Conservation (phyloP, 139 green algal genomes). For the Ettlia oleoabundans region DNA sequence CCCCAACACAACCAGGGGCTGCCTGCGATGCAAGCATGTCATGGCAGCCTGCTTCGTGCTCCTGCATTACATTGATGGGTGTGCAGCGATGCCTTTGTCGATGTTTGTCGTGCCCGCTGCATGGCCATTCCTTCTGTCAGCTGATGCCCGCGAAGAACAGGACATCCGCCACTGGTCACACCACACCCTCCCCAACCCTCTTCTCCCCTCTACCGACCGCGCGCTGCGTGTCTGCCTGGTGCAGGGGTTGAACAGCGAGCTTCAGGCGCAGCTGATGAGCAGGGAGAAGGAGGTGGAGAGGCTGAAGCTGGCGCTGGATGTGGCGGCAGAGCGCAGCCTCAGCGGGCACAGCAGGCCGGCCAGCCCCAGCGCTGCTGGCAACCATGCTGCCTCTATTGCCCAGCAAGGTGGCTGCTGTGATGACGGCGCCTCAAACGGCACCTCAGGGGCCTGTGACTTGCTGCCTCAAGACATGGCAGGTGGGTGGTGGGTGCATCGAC, state of each 20-base stretch:
- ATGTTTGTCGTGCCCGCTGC: too few species aligned
- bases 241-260: constrained; percentile 40
- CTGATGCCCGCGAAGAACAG: too few species aligned
- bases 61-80: too few species aligned
- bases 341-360: constrained; percentile 5
- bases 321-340: constrained; percentile 16
- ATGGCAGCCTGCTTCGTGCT: too few species aligned
- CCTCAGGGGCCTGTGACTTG: constrained; percentile 15
- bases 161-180: too few species aligned
- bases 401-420: background rate
- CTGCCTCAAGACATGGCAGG: constrained; percentile 29
- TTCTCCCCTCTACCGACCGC: too few species aligned
- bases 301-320: constrained; percentile 38
- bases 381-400: background rate
- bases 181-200: too few species aligned
- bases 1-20: too few species aligned
- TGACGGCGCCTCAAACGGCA: background rate
- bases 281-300: constrained; percentile 44
- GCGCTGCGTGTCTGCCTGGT: too few species aligned
- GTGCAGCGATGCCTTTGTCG: too few species aligned
- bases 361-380: constrained; percentile 10
- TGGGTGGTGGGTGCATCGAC: background rate
- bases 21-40: too few species aligned
- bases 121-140: too few species aligned
- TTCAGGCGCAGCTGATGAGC: constrained; percentile 34